phyloP scores from a whole-genome alignment of 2,329 filamentous ascomycete genomes.

The Ceratocystis diversiconidia region DNA sequence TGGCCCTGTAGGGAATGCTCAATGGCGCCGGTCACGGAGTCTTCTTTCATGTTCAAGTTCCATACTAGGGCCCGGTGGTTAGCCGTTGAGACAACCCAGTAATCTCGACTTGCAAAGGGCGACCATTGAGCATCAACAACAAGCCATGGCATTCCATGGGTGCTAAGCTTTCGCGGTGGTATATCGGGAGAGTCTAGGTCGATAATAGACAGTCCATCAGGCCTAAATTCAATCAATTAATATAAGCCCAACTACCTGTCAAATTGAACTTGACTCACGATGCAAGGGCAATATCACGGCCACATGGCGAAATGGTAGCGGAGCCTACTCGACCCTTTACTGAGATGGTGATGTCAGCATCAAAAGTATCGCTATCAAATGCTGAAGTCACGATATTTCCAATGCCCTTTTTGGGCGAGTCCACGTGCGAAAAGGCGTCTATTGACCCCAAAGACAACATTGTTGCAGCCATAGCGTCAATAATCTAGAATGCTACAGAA shows the following conservation, averaged over 20 bases:
- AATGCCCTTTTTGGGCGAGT: conserved; percentile 36
- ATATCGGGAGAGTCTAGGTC: conserved; percentile 83
- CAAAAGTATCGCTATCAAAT: conserved; percentile 77
- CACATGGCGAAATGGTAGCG: conserved; percentile 82
- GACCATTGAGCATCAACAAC: conserved; percentile 97
- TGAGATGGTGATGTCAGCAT: conserved; percentile 68
- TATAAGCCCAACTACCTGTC: conserved; percentile 25
- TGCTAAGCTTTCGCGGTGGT: conserved; percentile 64
- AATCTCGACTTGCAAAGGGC: conserved; percentile 74
- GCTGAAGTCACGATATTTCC: conserved; percentile 48
- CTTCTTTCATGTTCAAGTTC: conserved; percentile 71
- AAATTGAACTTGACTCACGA: conserved; percentile 39
- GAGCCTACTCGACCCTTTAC: conserved; percentile 74
- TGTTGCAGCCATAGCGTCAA: background rate
- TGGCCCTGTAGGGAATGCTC: conserved; percentile 76
- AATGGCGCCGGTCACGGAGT: conserved; percentile 55
- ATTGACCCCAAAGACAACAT: conserved; percentile 1
- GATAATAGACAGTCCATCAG: conserved; percentile 78
- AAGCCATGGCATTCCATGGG: conserved; percentile 81
- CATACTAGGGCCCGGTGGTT: conserved; percentile 90
- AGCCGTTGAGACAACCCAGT: conserved; percentile 87
- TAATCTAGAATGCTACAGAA: background rate
- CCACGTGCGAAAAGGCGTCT: conserved; percentile 20
- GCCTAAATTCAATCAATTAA: conserved; percentile 30
- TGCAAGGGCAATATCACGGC: conserved; percentile 77